These are phyloP conservation scores for Stemphylium beticola DNA, from an alignment of 2,329 filamentous ascomycete genomes.

Conservation along the genomic window DNA sequence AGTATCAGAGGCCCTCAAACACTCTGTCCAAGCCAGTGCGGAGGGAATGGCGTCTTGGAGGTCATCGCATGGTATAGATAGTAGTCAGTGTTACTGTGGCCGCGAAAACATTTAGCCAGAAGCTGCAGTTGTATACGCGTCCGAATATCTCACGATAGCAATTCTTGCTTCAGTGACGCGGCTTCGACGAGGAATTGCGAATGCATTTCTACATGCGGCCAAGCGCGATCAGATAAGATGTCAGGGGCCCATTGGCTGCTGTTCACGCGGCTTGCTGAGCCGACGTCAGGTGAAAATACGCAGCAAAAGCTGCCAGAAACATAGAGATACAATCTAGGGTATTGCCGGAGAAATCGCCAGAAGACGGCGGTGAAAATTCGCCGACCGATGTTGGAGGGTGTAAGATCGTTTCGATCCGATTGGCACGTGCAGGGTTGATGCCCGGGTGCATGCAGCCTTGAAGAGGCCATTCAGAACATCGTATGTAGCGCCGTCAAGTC, in stretches of 20 bases:
- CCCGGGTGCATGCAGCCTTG: constrained; percentile 6
- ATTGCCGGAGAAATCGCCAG: background rate
- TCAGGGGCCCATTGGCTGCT: background rate
- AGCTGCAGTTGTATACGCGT: constrained; percentile 13
- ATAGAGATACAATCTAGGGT: background rate
- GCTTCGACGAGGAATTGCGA: background rate
- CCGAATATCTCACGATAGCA: constrained; percentile 8
- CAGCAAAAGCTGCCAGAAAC: too few relatives aligned
- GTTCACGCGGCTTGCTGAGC: background rate
- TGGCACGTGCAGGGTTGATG: constrained; percentile 1
- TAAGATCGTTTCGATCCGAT: constrained; percentile 6
- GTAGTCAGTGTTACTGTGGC: background rate
- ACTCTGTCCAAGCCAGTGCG: background rate
- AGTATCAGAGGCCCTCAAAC: background rate
- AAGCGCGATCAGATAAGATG: constrained; percentile 4
- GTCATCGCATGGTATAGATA: background rate
- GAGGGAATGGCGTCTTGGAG: background rate
- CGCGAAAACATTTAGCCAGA: background rate
- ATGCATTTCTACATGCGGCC: background rate
- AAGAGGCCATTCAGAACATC: constrained; percentile 20
- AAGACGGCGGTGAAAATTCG: background rate
- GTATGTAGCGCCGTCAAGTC: constrained; percentile 17
- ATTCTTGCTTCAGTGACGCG: background rate
- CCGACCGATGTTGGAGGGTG: background rate
- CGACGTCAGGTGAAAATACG: background rate